These are phyloP conservation scores for Nidula niveotomentosa DNA, from an alignment of 1,284 basidiomycete genomes.

Conservation along the genomic window DNA sequence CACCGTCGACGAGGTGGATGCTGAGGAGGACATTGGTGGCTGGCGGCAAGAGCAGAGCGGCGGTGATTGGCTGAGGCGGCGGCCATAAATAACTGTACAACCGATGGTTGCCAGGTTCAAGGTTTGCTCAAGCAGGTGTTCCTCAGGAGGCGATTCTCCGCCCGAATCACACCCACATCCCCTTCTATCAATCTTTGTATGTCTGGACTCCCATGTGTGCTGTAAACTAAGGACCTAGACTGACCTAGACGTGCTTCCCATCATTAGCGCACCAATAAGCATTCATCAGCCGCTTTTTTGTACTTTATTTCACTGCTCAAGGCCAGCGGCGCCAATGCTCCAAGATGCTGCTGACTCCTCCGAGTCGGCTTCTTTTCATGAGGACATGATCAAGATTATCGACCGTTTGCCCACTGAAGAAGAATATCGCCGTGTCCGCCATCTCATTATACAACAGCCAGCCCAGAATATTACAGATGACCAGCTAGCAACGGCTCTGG, in stretches of 20 bases:
- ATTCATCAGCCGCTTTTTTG: not conserved
- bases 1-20: constrained; percentile 36
- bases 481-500: constrained; percentile 62
- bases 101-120: too few species aligned
- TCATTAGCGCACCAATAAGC: too few species aligned
- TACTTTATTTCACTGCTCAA: not conserved
- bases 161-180: not conserved
- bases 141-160: too few species aligned
- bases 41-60: not conserved
- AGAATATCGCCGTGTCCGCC: constrained; percentile 53
- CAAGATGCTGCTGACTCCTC: constrained; percentile 6
- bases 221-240: constrained; percentile 18
- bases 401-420: constrained; percentile 54
- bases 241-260: constrained; percentile 18
- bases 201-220: constrained; percentile 2
- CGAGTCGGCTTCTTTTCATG: constrained; percentile 36
- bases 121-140: too few species aligned
- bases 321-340: not conserved
- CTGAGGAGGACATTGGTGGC: constrained; percentile 38
- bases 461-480: constrained; percentile 55
- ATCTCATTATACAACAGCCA: constrained; percentile 46
- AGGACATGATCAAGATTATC: constrained; percentile 52
- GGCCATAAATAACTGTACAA: not conserved
- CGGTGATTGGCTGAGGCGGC: not conserved
- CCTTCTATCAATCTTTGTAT: constrained; percentile 5